phyloP scores from a whole-genome alignment of 31 red algal species.

The Odonthalia washingtoniensis region DNA sequence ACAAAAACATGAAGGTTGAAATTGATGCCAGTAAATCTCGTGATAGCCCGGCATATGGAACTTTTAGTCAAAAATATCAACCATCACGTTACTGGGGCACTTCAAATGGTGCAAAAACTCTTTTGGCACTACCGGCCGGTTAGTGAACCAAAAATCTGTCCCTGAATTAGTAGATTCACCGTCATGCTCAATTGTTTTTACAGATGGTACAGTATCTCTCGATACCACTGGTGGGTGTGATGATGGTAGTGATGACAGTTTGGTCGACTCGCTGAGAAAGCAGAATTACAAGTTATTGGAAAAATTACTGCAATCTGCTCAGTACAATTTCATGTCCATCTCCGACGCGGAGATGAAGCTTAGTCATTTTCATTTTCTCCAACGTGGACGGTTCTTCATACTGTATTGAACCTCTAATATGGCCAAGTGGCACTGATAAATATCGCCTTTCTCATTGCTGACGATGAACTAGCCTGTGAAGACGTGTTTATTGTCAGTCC shows the following conservation, averaged over 20 bases:
- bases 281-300: too few species aligned
- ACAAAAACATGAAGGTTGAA: constrained; percentile 4
- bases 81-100: too few species aligned
- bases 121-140: constrained; percentile 7
- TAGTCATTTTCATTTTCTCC: constrained; percentile 35
- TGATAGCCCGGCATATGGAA: constrained; percentile 7
- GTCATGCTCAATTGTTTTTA: constrained; percentile 32
- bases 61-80: not conserved
- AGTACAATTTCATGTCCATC: constrained; percentile 17
- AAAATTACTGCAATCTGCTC: constrained; percentile 42
- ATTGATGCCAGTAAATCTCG: not conserved
- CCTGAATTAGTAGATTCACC: constrained; percentile 7
- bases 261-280: constrained; percentile 18
- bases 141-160: not conserved
- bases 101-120: not conserved
- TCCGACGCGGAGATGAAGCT: constrained; percentile 45
- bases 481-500: constrained; percentile 52
- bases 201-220: constrained; percentile 1
- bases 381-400: constrained; percentile 31
- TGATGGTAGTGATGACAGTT: constrained; percentile 40
- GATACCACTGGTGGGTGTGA: constrained; percentile 33
- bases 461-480: constrained; percentile 57
- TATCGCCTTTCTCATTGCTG: too few species aligned
- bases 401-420: constrained; percentile 38
- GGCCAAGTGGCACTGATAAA: constrained; percentile 46